Evolutionary conservation across 2,329 filamentous ascomycete species (phyloP), one percentile per base, ranked within the genome.

Genomic region (Fusarium xyrophilum): DNA sequence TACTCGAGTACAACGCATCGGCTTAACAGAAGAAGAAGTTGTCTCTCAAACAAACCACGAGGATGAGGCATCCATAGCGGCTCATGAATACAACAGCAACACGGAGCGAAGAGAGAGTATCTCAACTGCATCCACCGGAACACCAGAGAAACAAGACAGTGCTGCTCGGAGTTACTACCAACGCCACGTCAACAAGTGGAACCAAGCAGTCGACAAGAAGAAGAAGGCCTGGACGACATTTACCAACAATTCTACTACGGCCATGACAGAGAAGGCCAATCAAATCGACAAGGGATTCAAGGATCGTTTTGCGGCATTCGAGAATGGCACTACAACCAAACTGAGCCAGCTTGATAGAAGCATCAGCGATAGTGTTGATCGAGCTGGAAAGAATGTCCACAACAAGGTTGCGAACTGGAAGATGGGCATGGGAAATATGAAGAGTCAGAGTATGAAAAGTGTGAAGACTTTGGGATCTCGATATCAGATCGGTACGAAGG

Each of bases 171-270:
- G 35, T 14, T 44, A 39, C 3, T 51, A 68, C 12, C 48, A 69
- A 6, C 56, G 62, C 1, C 68, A 51, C 0, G 10, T 67, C 13
- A 43, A 59, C 32, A 70, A 55, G 8, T 35, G 59, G 9, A 69
- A 59, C 3, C 42, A 69, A 42, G 69, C 51, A 7, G 47, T 71
- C 6, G 67, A 70, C 15, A 70, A 67, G 17, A 52, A 57, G 13
- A 71, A 67, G 11, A 69, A 70, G n/a, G 66, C 68, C 3, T 60
- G 64, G 53, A 42, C 47, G 2, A 53, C 40, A 2, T 59, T 67
- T 9, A 32, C 51, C 15, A 55, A 63, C 2, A 38, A 68, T 19
- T 70, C 68, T 0, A 67, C 56, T 19, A 35, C 52, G 8, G 43
- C 57, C 0, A 68, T 70, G n/a, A 27, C 52, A 1, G 58, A 71